Evolutionary conservation across 768 basidiomycete species (phyloP).

Genomic region (Hericium coralloides): DNA sequence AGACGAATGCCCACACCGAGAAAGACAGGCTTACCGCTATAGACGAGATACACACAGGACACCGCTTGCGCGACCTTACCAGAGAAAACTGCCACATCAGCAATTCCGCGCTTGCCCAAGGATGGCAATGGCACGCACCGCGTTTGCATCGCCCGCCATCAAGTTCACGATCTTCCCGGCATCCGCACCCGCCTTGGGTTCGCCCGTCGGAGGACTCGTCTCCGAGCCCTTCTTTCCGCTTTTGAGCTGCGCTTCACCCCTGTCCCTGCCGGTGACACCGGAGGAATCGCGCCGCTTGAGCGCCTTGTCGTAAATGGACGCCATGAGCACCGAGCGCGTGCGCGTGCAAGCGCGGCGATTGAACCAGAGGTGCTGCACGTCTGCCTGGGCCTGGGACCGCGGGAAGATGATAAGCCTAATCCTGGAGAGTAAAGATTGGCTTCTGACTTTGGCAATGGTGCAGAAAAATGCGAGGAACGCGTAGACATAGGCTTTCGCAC

Average conservation of each 20-base stretch:
- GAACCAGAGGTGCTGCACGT: conserved; percentile 73
- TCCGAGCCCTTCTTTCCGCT: background rate
- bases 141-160: conserved; percentile 74
- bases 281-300: conserved; percentile 78
- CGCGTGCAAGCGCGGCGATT: conserved; percentile 68
- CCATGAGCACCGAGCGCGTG: conserved; percentile 74
- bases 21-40: conserved; percentile 38
- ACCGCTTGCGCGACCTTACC: conserved; percentile 31
- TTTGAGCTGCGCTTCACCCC: conserved; percentile 2
- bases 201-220: background rate
- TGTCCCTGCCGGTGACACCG: conserved; percentile 51
- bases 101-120: background rate
- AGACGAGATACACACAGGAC: conserved; percentile 55
- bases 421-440: too few relatives aligned
- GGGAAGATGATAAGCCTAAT: too few relatives aligned
- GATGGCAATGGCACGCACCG: conserved; percentile 7
- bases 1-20: conserved; percentile 1
- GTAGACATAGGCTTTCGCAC: conserved; percentile 63
- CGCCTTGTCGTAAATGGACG: conserved; percentile 82
- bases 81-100: background rate
- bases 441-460: conserved; percentile 40
- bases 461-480: conserved; percentile 68
- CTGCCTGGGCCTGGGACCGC: conserved; percentile 30
- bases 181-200: conserved; percentile 49
- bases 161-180: conserved; percentile 86